Evolutionary conservation across 257 asterid species (phyloP).

Genomic region (Lycium ferocissimum): DNA sequence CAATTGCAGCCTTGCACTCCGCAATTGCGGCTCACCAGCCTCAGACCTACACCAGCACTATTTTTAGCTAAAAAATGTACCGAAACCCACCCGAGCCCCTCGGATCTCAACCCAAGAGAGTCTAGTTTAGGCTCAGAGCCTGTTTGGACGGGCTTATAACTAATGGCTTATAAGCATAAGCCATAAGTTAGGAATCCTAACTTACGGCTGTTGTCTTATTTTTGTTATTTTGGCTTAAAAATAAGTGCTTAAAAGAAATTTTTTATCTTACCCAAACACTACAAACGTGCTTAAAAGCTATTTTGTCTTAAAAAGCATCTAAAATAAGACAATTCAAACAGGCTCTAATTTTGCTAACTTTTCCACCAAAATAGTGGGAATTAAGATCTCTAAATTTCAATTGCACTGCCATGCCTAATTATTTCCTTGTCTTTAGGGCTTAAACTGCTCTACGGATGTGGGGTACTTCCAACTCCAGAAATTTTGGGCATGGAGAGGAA

Average conservation of each 20-base stretch:
- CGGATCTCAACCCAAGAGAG: not conserved
- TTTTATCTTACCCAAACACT: too few relatives aligned
- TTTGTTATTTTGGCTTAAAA: too few relatives aligned
- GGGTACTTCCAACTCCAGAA: slow-evolving; percentile 2
- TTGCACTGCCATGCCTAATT: not conserved
- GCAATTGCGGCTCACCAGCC: not conserved
- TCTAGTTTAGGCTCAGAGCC: too few relatives aligned
- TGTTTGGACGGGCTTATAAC: too few relatives aligned
- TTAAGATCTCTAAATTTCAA: not conserved
- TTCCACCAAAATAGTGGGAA: slow-evolving; percentile 1
- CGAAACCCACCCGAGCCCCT: not conserved
- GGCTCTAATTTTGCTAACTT: not conserved
- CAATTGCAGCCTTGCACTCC: too few relatives aligned
- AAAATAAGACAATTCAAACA: too few relatives aligned
- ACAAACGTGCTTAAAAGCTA: too few relatives aligned
- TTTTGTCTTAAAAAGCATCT: too few relatives aligned
- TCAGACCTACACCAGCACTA: not conserved
- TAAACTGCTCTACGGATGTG: not conserved
- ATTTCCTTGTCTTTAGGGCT: not conserved
- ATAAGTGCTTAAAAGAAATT: too few relatives aligned
- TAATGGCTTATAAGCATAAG: too few relatives aligned
- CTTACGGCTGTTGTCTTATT: too few relatives aligned
- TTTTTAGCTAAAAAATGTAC: not conserved
- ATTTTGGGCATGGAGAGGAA: not conserved
- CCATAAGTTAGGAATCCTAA: too few relatives aligned